Evolutionary conservation across 2,329 filamentous ascomycete genomes (phyloP).

Genomic region (Grosmannia penicillata): DNA sequence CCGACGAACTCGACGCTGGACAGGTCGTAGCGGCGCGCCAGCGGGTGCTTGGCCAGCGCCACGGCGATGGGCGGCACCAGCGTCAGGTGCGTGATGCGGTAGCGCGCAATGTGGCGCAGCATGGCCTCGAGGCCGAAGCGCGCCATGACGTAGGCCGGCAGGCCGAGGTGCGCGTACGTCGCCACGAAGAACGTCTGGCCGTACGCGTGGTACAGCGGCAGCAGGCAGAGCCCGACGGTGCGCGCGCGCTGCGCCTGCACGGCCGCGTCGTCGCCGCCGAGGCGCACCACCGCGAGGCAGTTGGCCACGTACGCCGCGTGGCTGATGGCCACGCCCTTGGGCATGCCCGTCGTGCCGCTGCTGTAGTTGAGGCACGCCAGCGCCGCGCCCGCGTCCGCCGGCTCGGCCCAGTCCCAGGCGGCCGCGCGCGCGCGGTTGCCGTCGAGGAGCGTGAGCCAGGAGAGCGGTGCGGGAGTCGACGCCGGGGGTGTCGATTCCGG

Average conservation of each 20-base stretch:
- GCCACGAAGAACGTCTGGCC: constrained; percentile 58
- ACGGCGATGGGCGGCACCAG: constrained; percentile 66
- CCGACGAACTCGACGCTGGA: constrained; percentile 44
- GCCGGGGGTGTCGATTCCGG: not conserved
- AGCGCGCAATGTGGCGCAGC: constrained; percentile 52
- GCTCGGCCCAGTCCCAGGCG: constrained; percentile 48
- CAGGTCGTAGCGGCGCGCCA: constrained; percentile 51
- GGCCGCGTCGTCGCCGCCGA: too few species aligned
- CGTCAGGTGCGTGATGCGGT: constrained; percentile 49
- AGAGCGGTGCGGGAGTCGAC: constrained; percentile 23
- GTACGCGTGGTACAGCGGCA: constrained; percentile 66
- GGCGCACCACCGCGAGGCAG: constrained; percentile 43
- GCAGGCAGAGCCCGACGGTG: constrained; percentile 43
- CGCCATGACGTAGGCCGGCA: constrained; percentile 64
- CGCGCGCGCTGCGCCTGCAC: constrained; percentile 23
- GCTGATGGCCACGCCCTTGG: constrained; percentile 74
- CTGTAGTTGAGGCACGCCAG: constrained; percentile 66
- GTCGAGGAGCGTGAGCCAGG: constrained; percentile 51
- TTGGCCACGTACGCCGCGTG: constrained; percentile 67
- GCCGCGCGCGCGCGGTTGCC: constrained; percentile 30
- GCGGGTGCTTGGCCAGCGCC: constrained; percentile 55
- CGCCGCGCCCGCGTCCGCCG: constrained; percentile 30
- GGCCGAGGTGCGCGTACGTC: constrained; percentile 35
- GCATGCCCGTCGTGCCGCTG: constrained; percentile 64
- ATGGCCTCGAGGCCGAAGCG: constrained; percentile 63